A percentile compares a stretch with the other conserved stretches of the same genome.
These are phyloP conservation scores for Euryodendron excelsum DNA, from an alignment of 148 eudicot species.

Conservation along the genomic window DNA sequence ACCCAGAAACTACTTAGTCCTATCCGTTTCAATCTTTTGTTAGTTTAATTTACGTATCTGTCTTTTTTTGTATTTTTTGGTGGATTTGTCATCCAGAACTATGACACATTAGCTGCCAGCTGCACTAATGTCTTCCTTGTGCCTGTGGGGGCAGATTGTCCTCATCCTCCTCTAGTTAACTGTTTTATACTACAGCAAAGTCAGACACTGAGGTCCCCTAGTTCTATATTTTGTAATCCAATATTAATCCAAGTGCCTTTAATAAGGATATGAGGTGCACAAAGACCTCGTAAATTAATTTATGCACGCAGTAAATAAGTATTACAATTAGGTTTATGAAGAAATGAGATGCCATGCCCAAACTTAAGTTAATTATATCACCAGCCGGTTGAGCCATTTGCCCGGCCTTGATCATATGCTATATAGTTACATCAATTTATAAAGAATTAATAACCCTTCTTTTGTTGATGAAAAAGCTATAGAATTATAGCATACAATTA, in stretches of 20 bases:
- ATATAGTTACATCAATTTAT: too few species aligned
- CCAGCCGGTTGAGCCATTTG: too few species aligned
- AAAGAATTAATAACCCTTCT: too few species aligned
- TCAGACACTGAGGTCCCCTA: neutral
- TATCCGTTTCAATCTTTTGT: neutral
- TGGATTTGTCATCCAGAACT: neutral
- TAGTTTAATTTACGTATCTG: too few species aligned
- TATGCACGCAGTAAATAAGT: too few species aligned
- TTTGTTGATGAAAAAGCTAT: too few species aligned
- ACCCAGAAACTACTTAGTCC: neutral
- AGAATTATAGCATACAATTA: too few species aligned
- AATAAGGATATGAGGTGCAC: too few species aligned
- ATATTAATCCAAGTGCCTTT: neutral
- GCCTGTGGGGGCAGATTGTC: neutral
- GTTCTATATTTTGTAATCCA: neutral
- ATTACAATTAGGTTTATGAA: neutral
- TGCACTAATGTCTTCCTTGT: conserved; percentile 5
- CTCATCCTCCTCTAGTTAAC: neutral
- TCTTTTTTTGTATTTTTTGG: neutral
- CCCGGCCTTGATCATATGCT: too few species aligned
- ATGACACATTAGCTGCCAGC: neutral
- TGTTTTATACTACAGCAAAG: neutral
- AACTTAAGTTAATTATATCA: too few species aligned
- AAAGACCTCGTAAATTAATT: neutral
- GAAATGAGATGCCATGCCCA: neutral